These are phyloP conservation scores for Amphibolis antarctica DNA, from an alignment of 106 monocot species.

Conservation along the genomic window DNA sequence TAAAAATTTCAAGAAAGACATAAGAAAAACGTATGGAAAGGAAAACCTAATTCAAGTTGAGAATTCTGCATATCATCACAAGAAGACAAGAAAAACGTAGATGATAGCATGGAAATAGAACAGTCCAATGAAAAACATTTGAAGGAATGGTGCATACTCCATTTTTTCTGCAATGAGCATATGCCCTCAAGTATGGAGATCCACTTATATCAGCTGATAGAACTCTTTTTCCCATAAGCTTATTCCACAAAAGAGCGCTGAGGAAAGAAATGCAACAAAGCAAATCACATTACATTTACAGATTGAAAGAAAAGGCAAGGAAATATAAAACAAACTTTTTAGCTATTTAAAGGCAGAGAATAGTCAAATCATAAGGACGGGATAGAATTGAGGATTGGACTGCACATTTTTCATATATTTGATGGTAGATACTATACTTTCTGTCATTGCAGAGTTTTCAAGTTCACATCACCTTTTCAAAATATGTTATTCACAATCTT, in stretches of 20 bases:
- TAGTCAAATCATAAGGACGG: neutral
- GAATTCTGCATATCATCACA: neutral
- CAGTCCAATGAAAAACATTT: no score
- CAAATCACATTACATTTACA: neutral
- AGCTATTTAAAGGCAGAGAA: neutral
- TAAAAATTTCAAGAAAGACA: no score
- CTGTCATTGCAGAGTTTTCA: no score
- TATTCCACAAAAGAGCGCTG: conserved; percentile 63
- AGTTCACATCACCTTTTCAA: no score
- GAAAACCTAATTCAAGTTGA: neutral
- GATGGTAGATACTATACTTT: no score
- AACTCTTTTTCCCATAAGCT: conserved; percentile 70
- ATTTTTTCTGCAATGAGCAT: conserved; percentile 64
- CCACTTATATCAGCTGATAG: conserved; percentile 46
- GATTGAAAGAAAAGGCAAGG: neutral
- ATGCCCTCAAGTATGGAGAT: conserved; percentile 63
- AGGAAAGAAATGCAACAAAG: neutral
- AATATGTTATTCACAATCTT: no score
- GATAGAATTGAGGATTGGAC: no score
- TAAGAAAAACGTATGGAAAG: no score
- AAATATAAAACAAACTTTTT: neutral
- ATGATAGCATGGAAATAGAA: no score
- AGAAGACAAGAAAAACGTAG: no score
- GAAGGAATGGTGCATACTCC: conserved; percentile 15
- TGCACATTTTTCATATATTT: no score